Conservation (phyloP, 176 grass and related monocot species). For the Eremochloa ophiuroides region DNA sequence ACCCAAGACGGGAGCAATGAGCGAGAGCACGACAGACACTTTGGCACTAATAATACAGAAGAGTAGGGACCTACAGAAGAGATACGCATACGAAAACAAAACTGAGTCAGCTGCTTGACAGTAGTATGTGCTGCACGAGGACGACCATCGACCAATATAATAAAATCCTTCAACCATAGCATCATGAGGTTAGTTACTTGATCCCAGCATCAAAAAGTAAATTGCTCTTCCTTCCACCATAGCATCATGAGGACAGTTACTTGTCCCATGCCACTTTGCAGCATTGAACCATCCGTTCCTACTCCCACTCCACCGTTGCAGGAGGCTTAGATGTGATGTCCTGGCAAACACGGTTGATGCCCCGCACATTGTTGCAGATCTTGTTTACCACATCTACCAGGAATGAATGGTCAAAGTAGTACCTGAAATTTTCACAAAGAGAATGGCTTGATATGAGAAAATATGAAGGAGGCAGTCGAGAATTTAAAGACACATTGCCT, state of each 20-base stretch:
- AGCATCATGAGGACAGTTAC: background rate
- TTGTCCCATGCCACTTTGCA: background rate
- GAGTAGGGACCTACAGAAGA: too few relatives aligned
- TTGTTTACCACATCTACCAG: conserved; percentile 66
- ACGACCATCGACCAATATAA: background rate
- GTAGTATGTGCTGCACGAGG: background rate
- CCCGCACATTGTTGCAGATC: conserved; percentile 81
- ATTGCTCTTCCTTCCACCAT: background rate
- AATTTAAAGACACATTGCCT: too few relatives aligned
- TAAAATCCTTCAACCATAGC: background rate
- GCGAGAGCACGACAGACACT: too few relatives aligned
- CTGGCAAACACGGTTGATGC: conserved; percentile 67
- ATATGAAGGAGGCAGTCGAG: too few relatives aligned
- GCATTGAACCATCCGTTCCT: background rate
- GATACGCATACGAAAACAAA: too few relatives aligned
- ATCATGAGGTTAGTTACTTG: background rate
- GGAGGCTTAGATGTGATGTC: conserved; percentile 91
- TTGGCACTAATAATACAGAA: too few relatives aligned
- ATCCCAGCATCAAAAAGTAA: background rate
- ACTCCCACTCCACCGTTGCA: conserved; percentile 89
- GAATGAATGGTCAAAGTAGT: conserved; percentile 75
- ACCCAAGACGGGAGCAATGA: too few relatives aligned
- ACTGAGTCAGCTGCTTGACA: too few relatives aligned
- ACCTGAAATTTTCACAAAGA: conserved; percentile 38
- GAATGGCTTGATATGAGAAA: background rate